Evolutionary conservation across 2,329 filamentous ascomycete genomes (phyloP), one percentile per base, ranked within the genome.

Genomic region (Epichloe typhina): DNA sequence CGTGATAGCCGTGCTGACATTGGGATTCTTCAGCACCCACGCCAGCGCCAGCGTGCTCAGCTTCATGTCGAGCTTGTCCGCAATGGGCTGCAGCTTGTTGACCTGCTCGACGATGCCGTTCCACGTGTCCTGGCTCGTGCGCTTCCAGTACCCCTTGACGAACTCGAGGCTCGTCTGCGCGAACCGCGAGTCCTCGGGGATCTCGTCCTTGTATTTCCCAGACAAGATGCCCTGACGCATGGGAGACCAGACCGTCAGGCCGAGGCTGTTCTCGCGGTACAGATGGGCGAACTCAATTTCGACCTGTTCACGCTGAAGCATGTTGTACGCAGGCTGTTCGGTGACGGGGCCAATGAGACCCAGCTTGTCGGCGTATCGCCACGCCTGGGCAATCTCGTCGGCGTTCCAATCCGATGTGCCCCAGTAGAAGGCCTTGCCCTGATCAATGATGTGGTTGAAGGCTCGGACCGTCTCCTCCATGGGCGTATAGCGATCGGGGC

Each of bases 381-480:
- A 79, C 0, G 82, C 82, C 52, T 79, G 72, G 5, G 76, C 74
- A 60, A 85, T 84, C 67, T 84, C 80, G 52, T 77, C 74, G 42
- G 82, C 79, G 53, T 72, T 74, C 81, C 82, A 85, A 63, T 84
- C 79, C 0, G 79, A 83, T 0, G 81, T 85, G 41, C 81, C 82
- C 81, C 81, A 84, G 70, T 85, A 84, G 55, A 86, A 77, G 2
- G 80, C 78, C 67, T 84, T 81, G 56, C 83, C 83, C 0, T 72
- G 73, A 63, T 80, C 71, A 62, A 87, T 84, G 49, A 86, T 66
- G 64, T 84, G 73, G 69, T 85, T 85, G 70, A 87, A 86, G 49
- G 77, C 80, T 49, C 82, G 77, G 38, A 86, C 82, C 2, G 76
- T 80, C 68, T 86, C 83, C 63, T 84, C 80, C 68, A 86, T 85